Percentiles rank a stretch among this genome's conserved stretches.
phyloP scores from a whole-genome alignment of 208 protist genomes.

The Trypanosoma theileri region DNA sequence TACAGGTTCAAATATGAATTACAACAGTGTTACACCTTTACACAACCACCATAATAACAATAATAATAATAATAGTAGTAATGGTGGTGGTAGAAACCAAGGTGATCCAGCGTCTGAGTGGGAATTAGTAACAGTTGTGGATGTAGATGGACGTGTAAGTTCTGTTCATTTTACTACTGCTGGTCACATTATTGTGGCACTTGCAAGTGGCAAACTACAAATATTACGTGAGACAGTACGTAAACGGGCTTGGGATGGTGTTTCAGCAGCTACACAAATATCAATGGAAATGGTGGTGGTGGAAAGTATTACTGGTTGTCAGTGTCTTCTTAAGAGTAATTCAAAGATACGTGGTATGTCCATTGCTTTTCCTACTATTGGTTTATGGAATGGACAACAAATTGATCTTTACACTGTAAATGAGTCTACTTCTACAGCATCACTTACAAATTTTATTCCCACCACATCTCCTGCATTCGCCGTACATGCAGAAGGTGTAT shows the following conservation, averaged over 20 bases:
- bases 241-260: slow-evolving; percentile 79
- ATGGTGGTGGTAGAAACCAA: neutral
- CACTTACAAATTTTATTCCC: slow-evolving; percentile 70
- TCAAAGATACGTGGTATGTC: slow-evolving; percentile 79
- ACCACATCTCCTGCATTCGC: slow-evolving; percentile 77
- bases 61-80: slow-evolving; percentile 4
- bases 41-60: neutral
- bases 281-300: slow-evolving; percentile 84
- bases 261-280: slow-evolving; percentile 85
- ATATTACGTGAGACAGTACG: slow-evolving; percentile 88
- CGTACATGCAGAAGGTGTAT: slow-evolving; percentile 79
- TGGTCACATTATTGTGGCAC: slow-evolving; percentile 62
- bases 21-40: too few species aligned
- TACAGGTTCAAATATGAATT: neutral
- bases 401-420: slow-evolving; percentile 90
- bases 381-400: slow-evolving; percentile 84
- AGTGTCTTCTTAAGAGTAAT: slow-evolving; percentile 76
- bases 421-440: slow-evolving; percentile 70
- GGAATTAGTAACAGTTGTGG: slow-evolving; percentile 72
- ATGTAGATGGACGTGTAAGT: slow-evolving; percentile 65
- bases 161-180: slow-evolving; percentile 53
- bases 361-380: slow-evolving; percentile 83
- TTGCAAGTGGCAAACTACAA: slow-evolving; percentile 53
- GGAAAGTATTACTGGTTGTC: slow-evolving; percentile 81
- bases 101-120: slow-evolving; percentile 46